Base-by-base conservation (phyloP, 2,329 filamentous ascomycete genomes). In the Apiospora aurea region DNA sequence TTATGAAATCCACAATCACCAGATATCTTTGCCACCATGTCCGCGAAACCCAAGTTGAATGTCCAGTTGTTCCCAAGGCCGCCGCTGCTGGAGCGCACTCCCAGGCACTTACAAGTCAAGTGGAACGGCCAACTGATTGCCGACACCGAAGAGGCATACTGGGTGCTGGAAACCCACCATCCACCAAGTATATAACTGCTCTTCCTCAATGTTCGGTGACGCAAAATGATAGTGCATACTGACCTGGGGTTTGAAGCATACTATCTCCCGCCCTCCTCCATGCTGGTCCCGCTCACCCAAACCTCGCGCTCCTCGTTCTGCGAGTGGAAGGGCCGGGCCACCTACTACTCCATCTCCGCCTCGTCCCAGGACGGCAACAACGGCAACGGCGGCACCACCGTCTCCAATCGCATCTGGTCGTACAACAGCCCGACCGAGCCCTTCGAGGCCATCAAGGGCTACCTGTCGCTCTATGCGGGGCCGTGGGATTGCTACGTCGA, bases 401-500 rank as follows among this genome's bases (percentile, higher is more conserved):
- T 91, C 10, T 78, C 81, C 70, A 85, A 88, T 76, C 83, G 88
- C 26, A 85, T 90, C 44, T 91, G 90, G 89, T 87, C 85, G 5
- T 92, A 91, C 76, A 86, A 88, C 71, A 78, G 80, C 57, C 89
- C 90, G 4, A 88, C 86, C 7, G 77, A 81, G 47, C 80, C 81
- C 0, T 91, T 90, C 78, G 83, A 82, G 74, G 80, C 81, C 7
- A 86, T 92, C 77, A 86, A 85, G 75, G 87, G 86, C 18, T 87
- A 87, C 78, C 75, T 92, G 69, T 88, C 86, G 53, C 89, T 91
- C 75, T 91, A 90, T 77, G 88, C 87, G 16, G 87, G 86, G 18
- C 88, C 88, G 16, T 91, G 88, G 89, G 86, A 90, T 72, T 91
- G 89, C 76, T 89, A 84, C 78, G 89, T 90, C 5, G 88, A 91